phyloP scores from a whole-genome alignment of 108 stramenopile species.

The Discostella stelligeroides region DNA sequence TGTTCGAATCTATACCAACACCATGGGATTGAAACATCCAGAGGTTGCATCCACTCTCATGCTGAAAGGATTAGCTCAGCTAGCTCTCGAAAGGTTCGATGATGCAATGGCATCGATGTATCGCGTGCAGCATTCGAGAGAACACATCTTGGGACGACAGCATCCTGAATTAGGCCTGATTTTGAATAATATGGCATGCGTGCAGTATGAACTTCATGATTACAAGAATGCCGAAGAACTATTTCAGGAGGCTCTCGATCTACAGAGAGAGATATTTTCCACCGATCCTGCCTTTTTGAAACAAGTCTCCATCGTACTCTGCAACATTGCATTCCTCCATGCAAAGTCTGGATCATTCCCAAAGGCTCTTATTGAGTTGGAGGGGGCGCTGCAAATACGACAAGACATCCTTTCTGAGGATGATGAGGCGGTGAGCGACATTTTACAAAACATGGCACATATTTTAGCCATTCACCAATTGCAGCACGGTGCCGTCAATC shows the following conservation, averaged over 20 bases:
- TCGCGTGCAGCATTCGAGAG: slow-evolving; percentile 31
- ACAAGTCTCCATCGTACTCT: slow-evolving; percentile 32
- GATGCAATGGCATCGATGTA: slow-evolving; percentile 37
- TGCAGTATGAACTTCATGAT: slow-evolving; percentile 38
- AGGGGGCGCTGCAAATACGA: slow-evolving; percentile 48
- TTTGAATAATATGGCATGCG: slow-evolving; percentile 41
- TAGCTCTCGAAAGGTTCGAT: slow-evolving; percentile 46
- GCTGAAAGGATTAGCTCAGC: slow-evolving; percentile 35
- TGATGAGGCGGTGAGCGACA: slow-evolving; percentile 16
- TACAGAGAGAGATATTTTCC: slow-evolving; percentile 37
- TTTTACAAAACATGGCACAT: slow-evolving; percentile 43
- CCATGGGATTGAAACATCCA: slow-evolving; percentile 30
- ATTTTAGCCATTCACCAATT: slow-evolving; percentile 48
- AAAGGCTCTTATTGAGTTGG: slow-evolving; percentile 47
- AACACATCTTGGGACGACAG: slow-evolving; percentile 24
- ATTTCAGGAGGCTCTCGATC: slow-evolving; percentile 42
- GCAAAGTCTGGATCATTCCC: slow-evolving; percentile 42
- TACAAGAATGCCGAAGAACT: slow-evolving; percentile 29
- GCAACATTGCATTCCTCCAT: slow-evolving; percentile 44
- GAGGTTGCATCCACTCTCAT: slow-evolving; percentile 45
- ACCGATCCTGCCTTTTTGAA: slow-evolving; percentile 37
- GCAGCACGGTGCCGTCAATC: slow-evolving; percentile 43
- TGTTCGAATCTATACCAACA: slow-evolving; percentile 28
- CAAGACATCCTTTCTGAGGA: slow-evolving; percentile 42
- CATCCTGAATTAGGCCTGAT: slow-evolving; percentile 36